A percentile compares a stretch with the other conserved stretches of the same genome.
Conservation (phyloP, 2,329 filamentous ascomycete species). For the Scedosporium boydii region DNA sequence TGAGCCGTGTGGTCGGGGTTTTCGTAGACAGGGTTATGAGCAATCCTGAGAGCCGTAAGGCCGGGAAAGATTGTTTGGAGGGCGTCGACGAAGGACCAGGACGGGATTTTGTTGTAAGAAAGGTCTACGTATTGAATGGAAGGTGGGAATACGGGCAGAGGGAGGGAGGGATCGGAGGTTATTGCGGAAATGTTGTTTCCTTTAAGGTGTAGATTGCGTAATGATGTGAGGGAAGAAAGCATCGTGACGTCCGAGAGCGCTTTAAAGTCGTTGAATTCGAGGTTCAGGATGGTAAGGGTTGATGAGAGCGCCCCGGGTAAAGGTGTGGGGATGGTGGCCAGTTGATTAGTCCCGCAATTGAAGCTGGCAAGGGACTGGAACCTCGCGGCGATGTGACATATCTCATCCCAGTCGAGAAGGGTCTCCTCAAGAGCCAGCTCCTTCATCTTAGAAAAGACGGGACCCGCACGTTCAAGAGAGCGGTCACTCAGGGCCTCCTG, state of each 20-base stretch:
- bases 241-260: constrained; percentile 46
- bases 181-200: constrained; percentile 57
- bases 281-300: constrained; percentile 51
- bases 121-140: constrained; percentile 59
- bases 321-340: constrained; percentile 40
- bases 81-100: constrained; percentile 66
- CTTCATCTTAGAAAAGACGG: constrained; percentile 39
- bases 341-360: constrained; percentile 46
- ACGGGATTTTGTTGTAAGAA: constrained; percentile 59
- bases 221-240: constrained; percentile 38
- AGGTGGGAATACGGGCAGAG: constrained; percentile 38
- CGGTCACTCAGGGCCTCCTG: constrained; percentile 28
- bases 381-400: constrained; percentile 40
- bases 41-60: constrained; percentile 65
- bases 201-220: constrained; percentile 62
- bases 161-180: constrained; percentile 16
- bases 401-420: constrained; percentile 55
- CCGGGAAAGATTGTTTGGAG: constrained; percentile 62
- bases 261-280: constrained; percentile 64
- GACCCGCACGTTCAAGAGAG: constrained; percentile 19
- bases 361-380: constrained; percentile 46
- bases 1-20: constrained; percentile 26
- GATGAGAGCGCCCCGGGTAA: constrained; percentile 28
- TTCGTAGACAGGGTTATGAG: constrained; percentile 77
- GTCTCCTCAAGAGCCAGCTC: constrained; percentile 60